A percentile compares a stretch with the other conserved stretches of the same genome.
These are phyloP conservation scores for Amaranthus cruentus DNA, from an alignment of 148 eudicot species.

Conservation along the genomic window DNA sequence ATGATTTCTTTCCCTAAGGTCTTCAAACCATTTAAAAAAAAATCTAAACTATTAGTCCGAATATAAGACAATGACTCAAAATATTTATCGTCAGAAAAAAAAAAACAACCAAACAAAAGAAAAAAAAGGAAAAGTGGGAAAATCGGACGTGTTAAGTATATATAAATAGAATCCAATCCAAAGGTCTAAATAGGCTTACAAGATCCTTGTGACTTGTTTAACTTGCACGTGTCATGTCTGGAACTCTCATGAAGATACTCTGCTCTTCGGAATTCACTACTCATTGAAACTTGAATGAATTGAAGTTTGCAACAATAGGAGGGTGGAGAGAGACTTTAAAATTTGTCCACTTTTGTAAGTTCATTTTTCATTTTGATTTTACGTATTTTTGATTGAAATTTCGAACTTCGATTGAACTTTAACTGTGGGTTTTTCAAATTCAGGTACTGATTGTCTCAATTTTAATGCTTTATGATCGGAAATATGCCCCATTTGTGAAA, in stretches of 20 bases:
- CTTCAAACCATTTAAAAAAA: no score
- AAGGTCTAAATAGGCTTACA: not conserved
- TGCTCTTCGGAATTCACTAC: not conserved
- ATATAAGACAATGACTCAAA: no score
- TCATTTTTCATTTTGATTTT: not conserved
- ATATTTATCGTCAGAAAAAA: no score
- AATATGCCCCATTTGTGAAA: not conserved
- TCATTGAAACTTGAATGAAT: no score
- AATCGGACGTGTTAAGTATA: slow-evolving; percentile 4
- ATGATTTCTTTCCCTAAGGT: no score
- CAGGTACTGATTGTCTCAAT: not conserved
- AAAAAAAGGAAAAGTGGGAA: not conserved
- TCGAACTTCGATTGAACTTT: slow-evolving; percentile 8
- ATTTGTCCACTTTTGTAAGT: slow-evolving; percentile 11
- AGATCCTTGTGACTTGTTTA: not conserved
- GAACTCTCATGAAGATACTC: slow-evolving; percentile 4
- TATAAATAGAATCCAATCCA: slow-evolving; percentile 13
- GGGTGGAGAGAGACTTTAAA: no score
- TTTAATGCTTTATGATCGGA: not conserved
- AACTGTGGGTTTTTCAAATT: not conserved
- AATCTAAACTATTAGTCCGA: no score
- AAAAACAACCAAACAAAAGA: not conserved
- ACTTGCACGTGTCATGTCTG: slow-evolving; percentile 14
- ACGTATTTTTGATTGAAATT: not conserved
- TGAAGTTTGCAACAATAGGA: no score